phyloP scores from a whole-genome alignment of 306 rosid species.

The cucumber (Cucumis sativus) region DNA sequence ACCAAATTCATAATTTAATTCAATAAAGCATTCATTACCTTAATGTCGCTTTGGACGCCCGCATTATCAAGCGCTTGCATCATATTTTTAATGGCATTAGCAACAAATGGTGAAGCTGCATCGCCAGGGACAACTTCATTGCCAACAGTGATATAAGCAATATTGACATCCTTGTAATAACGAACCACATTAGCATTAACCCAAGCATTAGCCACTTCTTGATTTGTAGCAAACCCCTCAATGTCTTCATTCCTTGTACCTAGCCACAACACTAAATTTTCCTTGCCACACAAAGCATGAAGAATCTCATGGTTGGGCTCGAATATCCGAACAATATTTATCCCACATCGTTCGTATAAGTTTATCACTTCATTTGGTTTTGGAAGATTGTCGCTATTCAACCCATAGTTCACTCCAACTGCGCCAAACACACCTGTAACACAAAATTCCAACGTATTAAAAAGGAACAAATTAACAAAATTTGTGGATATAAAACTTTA shows the following conservation, averaged over 20 bases:
- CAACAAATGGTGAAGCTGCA: neutral
- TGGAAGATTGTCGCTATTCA: slow-evolving; percentile 12
- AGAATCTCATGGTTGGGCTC: slow-evolving; percentile 1
- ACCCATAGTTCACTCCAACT: slow-evolving; percentile 10
- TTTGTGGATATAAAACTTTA: too few relatives aligned
- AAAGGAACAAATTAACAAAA: too few relatives aligned
- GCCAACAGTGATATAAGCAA: slow-evolving; percentile 10
- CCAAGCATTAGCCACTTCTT: slow-evolving; percentile 15
- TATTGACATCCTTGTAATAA: neutral
- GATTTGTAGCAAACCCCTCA: neutral
- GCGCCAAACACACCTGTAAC: neutral
- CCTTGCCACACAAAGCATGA: neutral
- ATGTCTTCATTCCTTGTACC: slow-evolving; percentile 6
- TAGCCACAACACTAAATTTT: neutral
- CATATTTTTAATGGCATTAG: slow-evolving; percentile 4
- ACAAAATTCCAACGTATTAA: neutral
- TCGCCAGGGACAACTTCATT: slow-evolving; percentile 20
- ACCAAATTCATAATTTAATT: neutral
- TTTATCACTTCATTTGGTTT: neutral
- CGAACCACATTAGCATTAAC: slow-evolving; percentile 11
- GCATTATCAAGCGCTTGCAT: neutral
- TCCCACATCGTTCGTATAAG: neutral
- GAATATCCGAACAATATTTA: neutral
- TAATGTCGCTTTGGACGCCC: neutral
- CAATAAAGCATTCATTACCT: neutral